phyloP scores from a whole-genome alignment of 2,329 filamentous ascomycete genomes.

The Kalaharituber pfeilii region DNA sequence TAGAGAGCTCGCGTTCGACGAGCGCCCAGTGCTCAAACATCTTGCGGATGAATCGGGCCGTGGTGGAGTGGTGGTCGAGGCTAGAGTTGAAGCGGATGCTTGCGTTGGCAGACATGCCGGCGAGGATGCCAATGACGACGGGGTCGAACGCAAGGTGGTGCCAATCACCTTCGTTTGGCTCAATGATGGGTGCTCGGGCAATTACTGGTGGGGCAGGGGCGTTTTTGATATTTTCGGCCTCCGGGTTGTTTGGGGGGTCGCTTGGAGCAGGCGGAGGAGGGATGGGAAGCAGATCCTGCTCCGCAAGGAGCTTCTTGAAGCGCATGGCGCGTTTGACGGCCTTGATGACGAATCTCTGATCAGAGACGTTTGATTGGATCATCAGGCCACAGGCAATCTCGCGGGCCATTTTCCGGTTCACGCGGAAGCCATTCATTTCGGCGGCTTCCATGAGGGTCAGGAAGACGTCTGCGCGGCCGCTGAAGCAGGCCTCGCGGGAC shows the following conservation, averaged over 20 bases:
- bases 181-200: too few species aligned
- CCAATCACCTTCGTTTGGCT: background rate
- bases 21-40: background rate
- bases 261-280: background rate
- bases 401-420: background rate
- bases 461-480: conserved; percentile 9
- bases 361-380: background rate
- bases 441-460: conserved; percentile 6
- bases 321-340: background rate
- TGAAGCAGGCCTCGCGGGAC: conserved; percentile 3
- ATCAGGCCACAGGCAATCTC: background rate
- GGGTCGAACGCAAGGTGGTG: background rate
- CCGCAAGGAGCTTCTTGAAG: background rate
- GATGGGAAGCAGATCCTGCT: background rate
- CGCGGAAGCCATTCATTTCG: background rate
- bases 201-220: background rate
- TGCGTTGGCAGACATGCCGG: background rate
- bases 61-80: background rate
- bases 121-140: background rate
- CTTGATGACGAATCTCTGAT: background rate
- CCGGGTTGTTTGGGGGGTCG: background rate
- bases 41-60: background rate
- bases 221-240: background rate
- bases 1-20: background rate
- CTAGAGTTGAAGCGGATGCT: background rate